phyloP scores from a whole-genome alignment of 2,329 filamentous ascomycete species.

The Colletotrichum sojae region DNA sequence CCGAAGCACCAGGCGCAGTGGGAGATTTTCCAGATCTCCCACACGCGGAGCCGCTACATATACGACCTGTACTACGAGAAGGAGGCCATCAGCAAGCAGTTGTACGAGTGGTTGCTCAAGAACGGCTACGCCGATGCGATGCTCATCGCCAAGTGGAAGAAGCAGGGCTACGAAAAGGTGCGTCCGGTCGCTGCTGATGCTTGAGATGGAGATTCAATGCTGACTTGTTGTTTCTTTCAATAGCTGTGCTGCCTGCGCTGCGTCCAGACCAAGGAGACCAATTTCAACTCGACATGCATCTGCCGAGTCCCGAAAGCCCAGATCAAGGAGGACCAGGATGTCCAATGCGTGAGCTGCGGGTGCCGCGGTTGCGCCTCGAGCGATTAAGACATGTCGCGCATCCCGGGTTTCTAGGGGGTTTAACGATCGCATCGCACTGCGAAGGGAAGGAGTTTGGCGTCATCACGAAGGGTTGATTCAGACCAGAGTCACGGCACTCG shows the following conservation, averaged over 20 bases:
- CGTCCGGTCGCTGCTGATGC: slow-evolving; percentile 42
- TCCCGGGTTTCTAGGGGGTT: slow-evolving; percentile 10
- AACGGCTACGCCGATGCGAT: slow-evolving; percentile 96
- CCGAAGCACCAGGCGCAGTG: slow-evolving; percentile 92
- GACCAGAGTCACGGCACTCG: slow-evolving; percentile 23
- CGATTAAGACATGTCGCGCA: slow-evolving; percentile 68
- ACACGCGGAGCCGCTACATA: slow-evolving; percentile 92
- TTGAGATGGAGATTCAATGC: slow-evolving; percentile 44
- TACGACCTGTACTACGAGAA: slow-evolving; percentile 99
- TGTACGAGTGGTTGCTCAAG: slow-evolving; percentile 98
- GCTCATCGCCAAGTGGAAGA: slow-evolving; percentile 99
- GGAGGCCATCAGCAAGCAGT: slow-evolving; percentile 90
- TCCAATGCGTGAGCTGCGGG: slow-evolving; percentile 96
- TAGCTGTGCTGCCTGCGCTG: slow-evolving; percentile 94
- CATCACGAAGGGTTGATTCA: slow-evolving; percentile 1
- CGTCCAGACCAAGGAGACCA: slow-evolving; percentile 99
- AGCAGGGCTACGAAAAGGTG: slow-evolving; percentile 98
- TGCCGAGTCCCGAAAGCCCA: slow-evolving; percentile 93
- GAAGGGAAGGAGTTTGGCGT: slow-evolving; percentile 38
- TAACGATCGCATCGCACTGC: slow-evolving; percentile 1
- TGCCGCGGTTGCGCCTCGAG: slow-evolving; percentile 91
- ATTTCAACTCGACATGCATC: slow-evolving; percentile 97
- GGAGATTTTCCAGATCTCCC: slow-evolving; percentile 97
- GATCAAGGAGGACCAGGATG: slow-evolving; percentile 89
- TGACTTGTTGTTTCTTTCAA: background rate